Percentiles rank a stretch among this genome's conserved stretches.
phyloP scores from a whole-genome alignment of 208 protist genomes.

The Leishmania tarentolae region DNA sequence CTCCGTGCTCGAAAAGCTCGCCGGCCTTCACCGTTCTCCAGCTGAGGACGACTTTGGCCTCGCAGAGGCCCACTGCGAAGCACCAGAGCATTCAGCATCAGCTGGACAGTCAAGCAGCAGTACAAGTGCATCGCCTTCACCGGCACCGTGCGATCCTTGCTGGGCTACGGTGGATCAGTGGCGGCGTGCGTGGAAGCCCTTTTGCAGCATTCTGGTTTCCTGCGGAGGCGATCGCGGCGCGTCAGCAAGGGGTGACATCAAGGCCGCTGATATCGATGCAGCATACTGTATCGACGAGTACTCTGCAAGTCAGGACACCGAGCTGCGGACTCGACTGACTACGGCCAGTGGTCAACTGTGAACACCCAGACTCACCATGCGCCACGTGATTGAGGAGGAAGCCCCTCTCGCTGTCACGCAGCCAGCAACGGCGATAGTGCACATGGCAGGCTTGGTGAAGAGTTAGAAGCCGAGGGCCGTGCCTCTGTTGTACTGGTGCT shows the following conservation, averaged over 20 bases:
- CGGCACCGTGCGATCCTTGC: neutral
- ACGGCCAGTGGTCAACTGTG: slow-evolving; percentile 15
- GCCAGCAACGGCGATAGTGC: neutral
- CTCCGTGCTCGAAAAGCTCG: neutral
- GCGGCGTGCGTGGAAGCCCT: slow-evolving; percentile 7
- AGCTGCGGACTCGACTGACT: slow-evolving; percentile 24
- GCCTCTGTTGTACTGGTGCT: no score
- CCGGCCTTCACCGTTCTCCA: neutral
- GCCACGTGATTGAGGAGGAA: neutral
- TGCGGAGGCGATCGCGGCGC: neutral
- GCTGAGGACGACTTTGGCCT: neutral
- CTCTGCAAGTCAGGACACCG: slow-evolving; percentile 37
- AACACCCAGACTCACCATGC: slow-evolving; percentile 18
- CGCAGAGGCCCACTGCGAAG: neutral
- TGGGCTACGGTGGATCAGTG: neutral
- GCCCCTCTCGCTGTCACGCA: no score
- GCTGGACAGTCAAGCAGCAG: neutral
- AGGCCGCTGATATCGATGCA: slow-evolving; percentile 18
- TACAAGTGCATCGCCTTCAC: neutral
- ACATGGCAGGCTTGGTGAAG: neutral
- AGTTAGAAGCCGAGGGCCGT: neutral
- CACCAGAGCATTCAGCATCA: neutral
- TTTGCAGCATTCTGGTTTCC: neutral
- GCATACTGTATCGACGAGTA: slow-evolving; percentile 36
- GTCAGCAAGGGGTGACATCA: neutral